Evolutionary conservation across 2,329 filamentous ascomycete genomes (phyloP).

Genomic region (Aurifilum marmelostoma): DNA sequence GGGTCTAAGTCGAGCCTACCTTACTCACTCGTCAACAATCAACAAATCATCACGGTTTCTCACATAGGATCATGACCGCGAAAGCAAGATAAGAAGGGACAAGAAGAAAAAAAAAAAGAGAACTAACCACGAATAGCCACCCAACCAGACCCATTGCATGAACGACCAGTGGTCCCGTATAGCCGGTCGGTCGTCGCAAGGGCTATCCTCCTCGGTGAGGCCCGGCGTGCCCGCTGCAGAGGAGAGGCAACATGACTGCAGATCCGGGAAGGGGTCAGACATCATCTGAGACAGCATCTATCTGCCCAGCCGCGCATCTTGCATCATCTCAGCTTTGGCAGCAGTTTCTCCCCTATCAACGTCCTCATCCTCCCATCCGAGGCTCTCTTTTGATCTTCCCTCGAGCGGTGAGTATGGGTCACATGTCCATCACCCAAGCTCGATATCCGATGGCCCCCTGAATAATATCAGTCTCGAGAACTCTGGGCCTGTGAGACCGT

Average conservation of each 20-base stretch:
- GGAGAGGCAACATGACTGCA: slow-evolving; percentile 7
- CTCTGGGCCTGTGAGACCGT: slow-evolving; percentile 2
- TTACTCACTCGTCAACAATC: not conserved
- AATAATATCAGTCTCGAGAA: not conserved
- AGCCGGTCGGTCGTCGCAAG: slow-evolving; percentile 11
- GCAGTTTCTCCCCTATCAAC: not conserved
- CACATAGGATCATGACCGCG: not conserved
- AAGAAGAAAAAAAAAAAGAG: not conserved
- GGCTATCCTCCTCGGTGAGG: slow-evolving; percentile 15
- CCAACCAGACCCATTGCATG: not conserved
- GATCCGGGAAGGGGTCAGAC: slow-evolving; percentile 15
- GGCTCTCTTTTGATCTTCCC: not conserved
- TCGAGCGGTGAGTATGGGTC: slow-evolving; percentile 14
- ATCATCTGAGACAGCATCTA: slow-evolving; percentile 19
- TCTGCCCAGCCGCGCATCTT: not conserved
- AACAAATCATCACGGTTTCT: not conserved
- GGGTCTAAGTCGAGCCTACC: not conserved
- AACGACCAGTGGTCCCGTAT: not conserved
- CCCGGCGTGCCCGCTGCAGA: not conserved
- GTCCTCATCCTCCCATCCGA: not conserved
- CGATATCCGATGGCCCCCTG: slow-evolving; percentile 3
- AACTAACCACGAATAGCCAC: not conserved
- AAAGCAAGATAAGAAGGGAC: no score
- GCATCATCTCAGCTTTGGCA: slow-evolving; percentile 3
- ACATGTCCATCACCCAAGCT: not conserved